Conservation (phyloP, 2,329 filamentous ascomycete species). For the Colletotrichum sp. region DNA sequence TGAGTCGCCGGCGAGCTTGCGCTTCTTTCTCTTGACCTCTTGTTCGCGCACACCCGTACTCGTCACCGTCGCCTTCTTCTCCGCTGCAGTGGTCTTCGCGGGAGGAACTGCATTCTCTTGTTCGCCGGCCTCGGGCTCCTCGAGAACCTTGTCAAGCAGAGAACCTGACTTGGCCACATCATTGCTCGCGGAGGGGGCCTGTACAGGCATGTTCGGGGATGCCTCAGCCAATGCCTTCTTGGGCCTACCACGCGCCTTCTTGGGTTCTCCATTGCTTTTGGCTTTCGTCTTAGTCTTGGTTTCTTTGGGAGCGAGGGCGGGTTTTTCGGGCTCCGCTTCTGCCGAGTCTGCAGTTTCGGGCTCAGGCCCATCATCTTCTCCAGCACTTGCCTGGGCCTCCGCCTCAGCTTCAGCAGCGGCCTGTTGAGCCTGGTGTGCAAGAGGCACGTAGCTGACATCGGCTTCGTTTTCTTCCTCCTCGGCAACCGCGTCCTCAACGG, state of each 20-base stretch:
- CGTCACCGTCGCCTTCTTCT: slow-evolving; percentile 27
- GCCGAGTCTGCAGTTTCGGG: neutral
- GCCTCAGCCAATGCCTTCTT: slow-evolving; percentile 53
- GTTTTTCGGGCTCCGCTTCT: slow-evolving; percentile 2
- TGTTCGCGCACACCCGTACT: slow-evolving; percentile 32
- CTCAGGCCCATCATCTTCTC: neutral
- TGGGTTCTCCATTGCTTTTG: neutral
- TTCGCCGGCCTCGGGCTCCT: slow-evolving; percentile 34
- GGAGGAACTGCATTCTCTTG: slow-evolving; percentile 30
- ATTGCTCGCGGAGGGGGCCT: slow-evolving; percentile 22
- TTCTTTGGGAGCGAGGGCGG: slow-evolving; percentile 22
- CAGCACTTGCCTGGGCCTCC: neutral
- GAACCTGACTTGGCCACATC: slow-evolving; percentile 37
- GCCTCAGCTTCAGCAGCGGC: slow-evolving; percentile 10
- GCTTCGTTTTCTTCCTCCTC: slow-evolving; percentile 34
- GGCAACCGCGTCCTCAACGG: slow-evolving; percentile 34
- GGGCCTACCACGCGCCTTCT: slow-evolving; percentile 50
- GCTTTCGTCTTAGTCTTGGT: slow-evolving; percentile 28
- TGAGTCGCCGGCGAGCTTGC: slow-evolving; percentile 69
- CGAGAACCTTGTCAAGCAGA: slow-evolving; percentile 43
- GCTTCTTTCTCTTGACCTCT: slow-evolving; percentile 70
- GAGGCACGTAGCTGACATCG: slow-evolving; percentile 19
- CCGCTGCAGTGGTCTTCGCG: slow-evolving; percentile 30
- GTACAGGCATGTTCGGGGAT: slow-evolving; percentile 45
- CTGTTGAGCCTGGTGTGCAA: slow-evolving; percentile 1